phyloP scores from a whole-genome alignment of 1,284 basidiomycete species.

The Fomitopsis betulina region DNA sequence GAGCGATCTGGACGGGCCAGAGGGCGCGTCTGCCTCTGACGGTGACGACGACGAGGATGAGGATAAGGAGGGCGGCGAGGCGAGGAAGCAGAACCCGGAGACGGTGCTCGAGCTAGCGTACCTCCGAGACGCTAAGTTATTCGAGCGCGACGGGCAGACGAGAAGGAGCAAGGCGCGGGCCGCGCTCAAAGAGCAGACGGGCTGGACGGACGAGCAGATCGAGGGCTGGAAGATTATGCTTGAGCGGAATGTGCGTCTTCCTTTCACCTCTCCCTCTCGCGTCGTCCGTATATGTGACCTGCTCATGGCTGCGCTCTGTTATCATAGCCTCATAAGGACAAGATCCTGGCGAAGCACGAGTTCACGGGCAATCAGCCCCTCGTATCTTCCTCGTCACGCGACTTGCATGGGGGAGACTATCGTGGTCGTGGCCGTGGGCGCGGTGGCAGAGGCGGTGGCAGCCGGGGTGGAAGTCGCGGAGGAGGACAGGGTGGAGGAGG shows the following conservation, averaged over 20 bases:
- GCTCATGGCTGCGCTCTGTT: neutral
- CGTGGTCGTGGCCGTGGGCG: conserved; percentile 23
- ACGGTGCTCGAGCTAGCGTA: conserved; percentile 74
- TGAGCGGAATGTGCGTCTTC: conserved; percentile 74
- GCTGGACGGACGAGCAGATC: conserved; percentile 75
- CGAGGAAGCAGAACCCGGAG: conserved; percentile 39
- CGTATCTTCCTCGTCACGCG: conserved; percentile 13
- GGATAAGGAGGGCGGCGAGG: conserved; percentile 36
- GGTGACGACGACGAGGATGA: conserved; percentile 50
- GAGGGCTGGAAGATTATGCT: conserved; percentile 89
- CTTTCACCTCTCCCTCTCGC: conserved; percentile 26
- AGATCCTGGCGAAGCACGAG: conserved; percentile 66
- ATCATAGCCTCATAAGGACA: conserved; percentile 67
- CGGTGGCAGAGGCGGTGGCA: conserved; percentile 26
- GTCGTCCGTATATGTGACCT: neutral
- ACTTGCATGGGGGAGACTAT: conserved; percentile 16
- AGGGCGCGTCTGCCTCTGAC: conserved; percentile 31
- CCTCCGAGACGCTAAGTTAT: conserved; percentile 65
- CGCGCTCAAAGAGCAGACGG: conserved; percentile 63
- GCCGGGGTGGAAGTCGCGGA: conserved; percentile 26
- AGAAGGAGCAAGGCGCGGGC: conserved; percentile 60
- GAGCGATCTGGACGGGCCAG: conserved; percentile 45
- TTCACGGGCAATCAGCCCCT: conserved; percentile 57
- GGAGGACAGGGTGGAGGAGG: conserved; percentile 22
- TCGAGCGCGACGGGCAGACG: conserved; percentile 73